Evolutionary conservation across 306 rosid genomes (phyloP).

Genomic region (Hippophae tibetana): DNA sequence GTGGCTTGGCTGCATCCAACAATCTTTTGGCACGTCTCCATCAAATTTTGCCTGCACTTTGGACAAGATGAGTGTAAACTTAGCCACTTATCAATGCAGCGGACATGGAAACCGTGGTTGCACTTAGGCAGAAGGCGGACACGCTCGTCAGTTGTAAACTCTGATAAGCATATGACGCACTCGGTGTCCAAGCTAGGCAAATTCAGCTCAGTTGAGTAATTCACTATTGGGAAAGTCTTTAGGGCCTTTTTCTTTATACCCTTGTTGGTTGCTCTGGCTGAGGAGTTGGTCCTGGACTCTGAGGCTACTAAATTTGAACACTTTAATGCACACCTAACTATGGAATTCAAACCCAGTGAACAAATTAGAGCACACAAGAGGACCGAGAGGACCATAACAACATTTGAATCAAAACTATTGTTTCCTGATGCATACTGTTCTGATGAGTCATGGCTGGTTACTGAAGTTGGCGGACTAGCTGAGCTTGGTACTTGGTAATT

Average conservation of each 20-base stretch:
- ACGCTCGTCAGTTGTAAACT: conserved; percentile 48
- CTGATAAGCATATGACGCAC: conserved; percentile 74
- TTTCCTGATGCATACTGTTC: conserved; percentile 27
- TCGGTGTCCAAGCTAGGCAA: conserved; percentile 51
- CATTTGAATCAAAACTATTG: conserved; percentile 69
- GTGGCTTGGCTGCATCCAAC: conserved; percentile 34
- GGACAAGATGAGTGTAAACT: conserved; percentile 54
- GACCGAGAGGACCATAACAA: conserved; percentile 90
- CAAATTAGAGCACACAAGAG: conserved; percentile 76
- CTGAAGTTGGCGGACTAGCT: conserved; percentile 27
- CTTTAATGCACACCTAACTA: conserved; percentile 64
- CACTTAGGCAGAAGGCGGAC: conserved; percentile 71
- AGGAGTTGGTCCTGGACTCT: conserved; percentile 10
- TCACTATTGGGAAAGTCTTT: conserved; percentile 52
- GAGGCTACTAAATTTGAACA: conserved; percentile 43
- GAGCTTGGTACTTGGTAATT: conserved; percentile 25
- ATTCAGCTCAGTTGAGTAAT: conserved; percentile 40
- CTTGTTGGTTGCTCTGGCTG: conserved; percentile 23
- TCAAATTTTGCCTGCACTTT: conserved; percentile 29
- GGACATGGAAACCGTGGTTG: conserved; percentile 73
- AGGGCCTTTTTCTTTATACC: conserved; percentile 76
- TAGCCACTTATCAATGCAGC: conserved; percentile 85
- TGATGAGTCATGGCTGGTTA: conserved; percentile 7
- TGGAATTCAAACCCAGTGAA: conserved; percentile 75
- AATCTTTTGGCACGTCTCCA: conserved; percentile 71